Evolutionary conservation across 2,329 filamentous ascomycete genomes (phyloP), one percentile per base, ranked within the genome.

Genomic region (Tolypocladium inflatum): DNA sequence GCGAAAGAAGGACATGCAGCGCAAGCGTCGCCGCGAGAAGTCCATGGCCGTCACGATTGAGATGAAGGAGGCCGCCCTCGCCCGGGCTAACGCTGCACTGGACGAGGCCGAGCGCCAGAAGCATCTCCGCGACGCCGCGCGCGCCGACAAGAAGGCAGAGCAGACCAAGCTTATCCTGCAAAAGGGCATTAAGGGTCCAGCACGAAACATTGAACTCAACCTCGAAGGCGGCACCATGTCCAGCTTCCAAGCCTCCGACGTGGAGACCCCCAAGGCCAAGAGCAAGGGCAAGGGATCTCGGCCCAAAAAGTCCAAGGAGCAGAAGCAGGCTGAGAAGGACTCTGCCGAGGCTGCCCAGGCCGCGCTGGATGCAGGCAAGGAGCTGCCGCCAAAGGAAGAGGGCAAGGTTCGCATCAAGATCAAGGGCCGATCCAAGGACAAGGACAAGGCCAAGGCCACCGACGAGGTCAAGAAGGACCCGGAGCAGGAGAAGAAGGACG

Each of bases 1-100:
- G 74, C 90, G 94, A 63, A 99, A 99, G 79, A 99, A 99, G 78
- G 94, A 99, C 69, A 97, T 99, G 91, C 94, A 99, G 72, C 89
- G 94, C 62, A 99, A 97, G 77, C 85, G 94, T 60, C 87, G 94
- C 50, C 88, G 94, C 21, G 93, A 97, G 71, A 97, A 97, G 77
- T 96, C 93, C 5, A 91, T 97, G 80, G 91, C 91, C 4, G 88
- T 95, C 60, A 93, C 91, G 8, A 89, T 95, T 66, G 93, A 97
- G 70, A 87, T 91, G 70, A 94, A 95, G 75, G 89, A 94, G 62
- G 84, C 88, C 4, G 90, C 91, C 4, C 79, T 96, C 51, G 86
- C 88, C 62, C 88, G 88, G 63, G 90, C 92, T 11, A 83, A 88
- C 59, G 84, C 87, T 56, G 89, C 90, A 3, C 83, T 89, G 63